Evolutionary conservation across 805 yeast genomes (phyloP).

Genomic region (Metschnikowia baotianmanensis): DNA sequence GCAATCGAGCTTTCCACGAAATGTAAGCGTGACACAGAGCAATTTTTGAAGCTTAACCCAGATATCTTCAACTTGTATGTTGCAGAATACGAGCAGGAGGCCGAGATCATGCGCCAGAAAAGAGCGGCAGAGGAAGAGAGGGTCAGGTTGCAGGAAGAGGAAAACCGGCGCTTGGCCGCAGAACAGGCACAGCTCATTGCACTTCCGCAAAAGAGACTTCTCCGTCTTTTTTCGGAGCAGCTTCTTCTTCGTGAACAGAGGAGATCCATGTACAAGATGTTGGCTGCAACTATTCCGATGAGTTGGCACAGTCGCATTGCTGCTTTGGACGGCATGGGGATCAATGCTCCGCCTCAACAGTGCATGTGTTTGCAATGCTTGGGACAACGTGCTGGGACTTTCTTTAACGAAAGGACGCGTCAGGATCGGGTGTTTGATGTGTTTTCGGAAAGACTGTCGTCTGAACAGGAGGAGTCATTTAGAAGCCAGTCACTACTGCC

Average conservation of each 20-base stretch:
- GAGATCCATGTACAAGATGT: slow-evolving; percentile 6
- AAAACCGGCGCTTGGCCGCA: no score
- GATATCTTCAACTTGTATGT: slow-evolving; percentile 27
- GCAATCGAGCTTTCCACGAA: slow-evolving; percentile 33
- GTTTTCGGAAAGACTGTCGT: no score
- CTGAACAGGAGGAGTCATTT: no score
- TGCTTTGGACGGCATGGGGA: not conserved
- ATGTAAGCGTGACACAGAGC: slow-evolving; percentile 31
- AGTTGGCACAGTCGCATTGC: not conserved
- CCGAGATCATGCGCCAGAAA: slow-evolving; percentile 5
- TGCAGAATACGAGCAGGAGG: slow-evolving; percentile 9
- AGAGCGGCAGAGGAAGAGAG: slow-evolving; percentile 3
- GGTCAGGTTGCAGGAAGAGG: no score
- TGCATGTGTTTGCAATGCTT: no score
- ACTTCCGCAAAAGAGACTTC: slow-evolving; percentile 1
- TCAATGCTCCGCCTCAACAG: not conserved
- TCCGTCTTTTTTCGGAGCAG: slow-evolving; percentile 4
- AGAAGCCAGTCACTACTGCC: no score
- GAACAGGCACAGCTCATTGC: not conserved
- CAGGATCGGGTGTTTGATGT: no score
- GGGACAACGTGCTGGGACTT: no score
- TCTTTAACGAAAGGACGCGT: no score
- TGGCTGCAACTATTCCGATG: not conserved
- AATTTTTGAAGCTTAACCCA: slow-evolving; percentile 29
- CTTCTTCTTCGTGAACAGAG: slow-evolving; percentile 2